Percentiles rank a stretch among this genome's conserved stretches.
phyloP scores from a whole-genome alignment of 768 basidiomycete genomes.

The Lentinus brumalis region DNA sequence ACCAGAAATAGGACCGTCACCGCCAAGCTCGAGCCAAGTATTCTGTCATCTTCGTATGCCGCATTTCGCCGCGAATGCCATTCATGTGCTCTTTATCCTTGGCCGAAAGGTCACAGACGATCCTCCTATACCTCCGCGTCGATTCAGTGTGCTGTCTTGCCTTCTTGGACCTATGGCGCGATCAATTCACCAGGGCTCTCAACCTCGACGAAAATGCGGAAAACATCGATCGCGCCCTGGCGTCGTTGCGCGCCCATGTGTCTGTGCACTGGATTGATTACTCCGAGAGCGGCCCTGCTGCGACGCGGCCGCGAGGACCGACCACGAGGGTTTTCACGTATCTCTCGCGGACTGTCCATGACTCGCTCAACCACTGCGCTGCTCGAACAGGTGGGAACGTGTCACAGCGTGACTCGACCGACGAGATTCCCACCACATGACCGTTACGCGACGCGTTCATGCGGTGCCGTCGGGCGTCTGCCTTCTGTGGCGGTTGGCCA shows the following conservation, averaged over 20 bases:
- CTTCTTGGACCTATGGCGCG: background rate
- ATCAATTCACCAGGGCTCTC: background rate
- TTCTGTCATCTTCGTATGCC: conserved; percentile 11
- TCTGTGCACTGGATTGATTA: background rate
- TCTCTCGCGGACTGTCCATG: too few relatives aligned
- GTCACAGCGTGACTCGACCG: background rate
- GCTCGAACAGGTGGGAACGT: too few relatives aligned
- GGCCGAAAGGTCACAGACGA: background rate
- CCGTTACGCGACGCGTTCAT: conserved; percentile 2
- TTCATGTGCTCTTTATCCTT: background rate
- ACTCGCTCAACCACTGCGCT: background rate
- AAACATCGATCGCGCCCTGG: background rate
- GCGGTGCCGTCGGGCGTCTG: background rate
- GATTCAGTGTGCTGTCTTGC: background rate
- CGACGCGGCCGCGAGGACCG: too few relatives aligned
- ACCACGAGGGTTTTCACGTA: too few relatives aligned
- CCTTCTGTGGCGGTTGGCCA: background rate
- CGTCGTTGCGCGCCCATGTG: background rate
- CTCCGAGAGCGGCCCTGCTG: too few relatives aligned
- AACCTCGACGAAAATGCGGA: conserved; percentile 4
- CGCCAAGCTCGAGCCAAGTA: conserved; percentile 23
- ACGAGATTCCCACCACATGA: conserved; percentile 5
- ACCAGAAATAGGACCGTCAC: conserved; percentile 20
- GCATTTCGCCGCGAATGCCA: conserved; percentile 13
- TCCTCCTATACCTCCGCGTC: background rate